Conservation (phyloP, 805 yeast genomes). For the Ogataea chonburiensis region DNA sequence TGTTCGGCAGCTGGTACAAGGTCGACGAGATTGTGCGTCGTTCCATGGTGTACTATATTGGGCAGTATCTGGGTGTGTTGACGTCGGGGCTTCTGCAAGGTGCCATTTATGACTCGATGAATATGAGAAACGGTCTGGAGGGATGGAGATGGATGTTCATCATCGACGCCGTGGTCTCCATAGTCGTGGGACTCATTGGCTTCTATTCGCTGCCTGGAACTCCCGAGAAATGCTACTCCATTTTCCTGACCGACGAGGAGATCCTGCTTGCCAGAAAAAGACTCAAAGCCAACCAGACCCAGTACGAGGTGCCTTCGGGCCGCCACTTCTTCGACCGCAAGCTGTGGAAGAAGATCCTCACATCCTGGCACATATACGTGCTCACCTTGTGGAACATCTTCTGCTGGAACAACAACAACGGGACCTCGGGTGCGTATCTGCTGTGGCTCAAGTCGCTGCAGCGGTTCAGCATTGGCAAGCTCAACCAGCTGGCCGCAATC, state of each 20-base stretch:
- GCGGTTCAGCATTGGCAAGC: slow-evolving; percentile 38
- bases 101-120: slow-evolving; percentile 31
- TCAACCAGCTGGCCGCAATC: slow-evolving; percentile 37
- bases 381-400: slow-evolving; percentile 24
- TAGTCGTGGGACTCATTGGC: slow-evolving; percentile 41
- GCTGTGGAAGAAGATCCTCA: slow-evolving; percentile 42
- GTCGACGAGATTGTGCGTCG: slow-evolving; percentile 57
- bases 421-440: slow-evolving; percentile 33
- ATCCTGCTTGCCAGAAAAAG: slow-evolving; percentile 47
- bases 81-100: slow-evolving; percentile 54
- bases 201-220: slow-evolving; percentile 44
- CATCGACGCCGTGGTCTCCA: slow-evolving; percentile 44
- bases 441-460: slow-evolving; percentile 27
- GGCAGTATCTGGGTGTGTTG: slow-evolving; percentile 57
- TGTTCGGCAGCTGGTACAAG: slow-evolving; percentile 56
- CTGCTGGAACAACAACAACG: slow-evolving; percentile 28
- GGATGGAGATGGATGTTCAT: slow-evolving; percentile 57
- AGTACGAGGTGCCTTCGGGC: slow-evolving; percentile 27
- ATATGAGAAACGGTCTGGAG: slow-evolving; percentile 28
- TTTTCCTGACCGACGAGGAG: slow-evolving; percentile 41
- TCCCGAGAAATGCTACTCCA: slow-evolving; percentile 42
- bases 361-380: slow-evolving; percentile 40
- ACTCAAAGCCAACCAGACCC: slow-evolving; percentile 31
- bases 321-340: slow-evolving; percentile 41
- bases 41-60: slow-evolving; percentile 60